Base-by-base conservation (phyloP, 805 yeast species). In the Cyberlindnera bimundalis region DNA sequence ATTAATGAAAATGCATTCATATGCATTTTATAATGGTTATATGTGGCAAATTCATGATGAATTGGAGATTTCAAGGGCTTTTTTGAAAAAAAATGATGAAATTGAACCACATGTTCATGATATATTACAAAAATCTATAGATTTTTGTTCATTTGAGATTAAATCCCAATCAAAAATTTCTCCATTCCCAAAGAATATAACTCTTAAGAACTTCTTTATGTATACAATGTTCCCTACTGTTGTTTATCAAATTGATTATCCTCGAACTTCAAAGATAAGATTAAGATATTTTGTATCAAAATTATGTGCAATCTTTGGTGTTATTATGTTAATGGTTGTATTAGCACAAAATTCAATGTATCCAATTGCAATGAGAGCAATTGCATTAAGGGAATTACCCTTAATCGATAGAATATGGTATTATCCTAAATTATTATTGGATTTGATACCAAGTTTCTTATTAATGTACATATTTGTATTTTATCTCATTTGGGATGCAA, bases 1-100 rank as follows among this genome's bases (percentile, higher is more conserved):
- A 49, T 59, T 95, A 52, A 93, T 93, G 99, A 93, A 93, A 60
- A 83, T 84, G 79, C 98, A 93, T 61, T 89, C 98, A 2, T 93
- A 81, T 59, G 87, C 87, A 2, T 89, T 85, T 56, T 93, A 81
- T 66, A 90, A 90, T 57, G 99, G 98, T 0, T 88, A 91, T 59
- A 65, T 93, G 44, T 86, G 95, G 89, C 65, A 60, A 25, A 76
- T 82, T 32, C 53, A 60, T 17, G 61, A 66, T 13, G 91, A 85
- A 55, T 64, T 82, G 32, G 52, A 67, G 3, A 73, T 68, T 43
- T 75, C 86, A 1, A 64, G 64, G 40, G 53, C 45, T 3, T 70
- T 71, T 35, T 51, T 78, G 31, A 65, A 68, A 15, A 68, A 69
- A 37, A 61, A 68, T 29, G 46, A 37, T 8, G n/a, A n/a, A n/a